phyloP scores from a whole-genome alignment of 2,329 filamentous ascomycete species.

The Drechslerella dactyloides region DNA sequence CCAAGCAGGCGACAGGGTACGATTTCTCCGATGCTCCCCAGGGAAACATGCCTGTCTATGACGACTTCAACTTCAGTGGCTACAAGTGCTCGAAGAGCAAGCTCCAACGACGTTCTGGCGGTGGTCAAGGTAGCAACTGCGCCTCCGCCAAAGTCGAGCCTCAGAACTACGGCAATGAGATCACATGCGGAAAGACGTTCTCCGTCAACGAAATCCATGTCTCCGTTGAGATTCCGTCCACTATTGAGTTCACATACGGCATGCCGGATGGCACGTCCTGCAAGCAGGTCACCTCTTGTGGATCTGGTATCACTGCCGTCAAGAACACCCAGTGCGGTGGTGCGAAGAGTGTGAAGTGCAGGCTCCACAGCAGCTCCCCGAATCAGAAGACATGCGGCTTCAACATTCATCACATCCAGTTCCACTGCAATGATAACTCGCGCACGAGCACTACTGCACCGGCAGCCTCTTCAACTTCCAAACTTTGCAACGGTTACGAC shows the following conservation, averaged over 20 bases:
- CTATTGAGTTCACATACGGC: constrained; percentile 81
- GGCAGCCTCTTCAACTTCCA: too few relatives aligned
- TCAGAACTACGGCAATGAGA: constrained; percentile 59
- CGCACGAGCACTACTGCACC: not conserved
- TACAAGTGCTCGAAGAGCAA: constrained; percentile 46
- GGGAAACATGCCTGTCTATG: constrained; percentile 38
- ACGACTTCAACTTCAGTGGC: constrained; percentile 40
- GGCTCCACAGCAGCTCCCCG: constrained; percentile 50
- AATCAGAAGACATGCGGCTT: constrained; percentile 53
- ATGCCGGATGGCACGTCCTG: constrained; percentile 84
- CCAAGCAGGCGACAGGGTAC: constrained; percentile 37
- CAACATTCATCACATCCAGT: constrained; percentile 54
- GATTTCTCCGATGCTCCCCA: constrained; percentile 44
- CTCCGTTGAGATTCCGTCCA: constrained; percentile 70
- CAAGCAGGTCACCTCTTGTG: constrained; percentile 77
- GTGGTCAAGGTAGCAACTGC: constrained; percentile 40
- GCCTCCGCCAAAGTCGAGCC: constrained; percentile 61
- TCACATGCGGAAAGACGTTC: constrained; percentile 67
- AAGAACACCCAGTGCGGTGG: constrained; percentile 91
- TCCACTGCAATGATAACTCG: constrained; percentile 48
- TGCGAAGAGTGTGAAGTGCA: constrained; percentile 78
- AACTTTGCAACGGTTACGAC: constrained; percentile 16
- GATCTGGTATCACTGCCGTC: constrained; percentile 70
- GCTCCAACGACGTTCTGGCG: constrained; percentile 36
- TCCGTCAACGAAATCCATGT: constrained; percentile 60